A percentile compares a stretch with the other conserved stretches of the same genome.
Evolutionary conservation across 139 green algal genomes (phyloP).

Genomic region (Volvox reticuliferus): DNA sequence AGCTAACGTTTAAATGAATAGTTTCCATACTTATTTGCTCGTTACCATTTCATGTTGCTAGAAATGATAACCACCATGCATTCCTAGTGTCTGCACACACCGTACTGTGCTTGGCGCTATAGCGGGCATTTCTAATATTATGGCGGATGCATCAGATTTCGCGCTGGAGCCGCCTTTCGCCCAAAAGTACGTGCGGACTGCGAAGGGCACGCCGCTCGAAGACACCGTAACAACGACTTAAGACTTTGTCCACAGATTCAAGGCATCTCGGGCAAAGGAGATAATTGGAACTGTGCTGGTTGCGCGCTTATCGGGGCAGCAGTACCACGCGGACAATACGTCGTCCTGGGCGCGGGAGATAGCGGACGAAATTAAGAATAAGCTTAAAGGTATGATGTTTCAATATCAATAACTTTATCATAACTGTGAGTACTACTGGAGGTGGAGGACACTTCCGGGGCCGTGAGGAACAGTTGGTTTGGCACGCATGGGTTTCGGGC

Average conservation of each 20-base stretch:
- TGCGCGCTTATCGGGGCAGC: slow-evolving; percentile 65
- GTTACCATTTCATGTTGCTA: too few species aligned
- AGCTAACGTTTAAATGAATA: too few species aligned
- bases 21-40: too few species aligned
- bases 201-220: background rate
- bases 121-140: background rate
- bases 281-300: slow-evolving; percentile 75
- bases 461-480: background rate
- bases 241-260: slow-evolving; percentile 65
- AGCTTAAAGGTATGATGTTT: slow-evolving; percentile 74
- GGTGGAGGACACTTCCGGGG: background rate
- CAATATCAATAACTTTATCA: background rate
- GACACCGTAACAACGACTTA: background rate
- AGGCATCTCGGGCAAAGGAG: slow-evolving; percentile 67
- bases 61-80: too few species aligned
- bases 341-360: slow-evolving; percentile 81
- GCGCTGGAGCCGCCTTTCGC: slow-evolving; percentile 48
- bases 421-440: too few species aligned
- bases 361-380: slow-evolving; percentile 85
- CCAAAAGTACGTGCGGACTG: slow-evolving; percentile 42
- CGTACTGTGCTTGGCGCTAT: background rate
- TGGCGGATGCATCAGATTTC: slow-evolving; percentile 42
- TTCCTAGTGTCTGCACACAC: too few species aligned
- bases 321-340: slow-evolving; percentile 85
- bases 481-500: too few species aligned